These are phyloP conservation scores for Oemleria cerasiformis DNA, from an alignment of 306 rosid genomes.

Conservation along the genomic window DNA sequence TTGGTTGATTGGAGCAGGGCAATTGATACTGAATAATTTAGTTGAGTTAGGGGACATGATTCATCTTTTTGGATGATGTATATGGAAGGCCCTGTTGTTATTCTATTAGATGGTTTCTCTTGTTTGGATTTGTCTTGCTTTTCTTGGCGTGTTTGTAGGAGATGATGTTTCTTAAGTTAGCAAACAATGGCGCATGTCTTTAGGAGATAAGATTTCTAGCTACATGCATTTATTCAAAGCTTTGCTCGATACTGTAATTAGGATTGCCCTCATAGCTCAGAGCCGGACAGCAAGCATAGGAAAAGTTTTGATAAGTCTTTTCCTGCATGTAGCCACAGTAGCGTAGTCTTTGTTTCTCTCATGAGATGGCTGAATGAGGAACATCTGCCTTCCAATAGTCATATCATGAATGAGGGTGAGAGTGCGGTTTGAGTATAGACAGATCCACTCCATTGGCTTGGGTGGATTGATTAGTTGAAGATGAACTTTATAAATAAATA, in stretches of 20 bases:
- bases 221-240: neutral
- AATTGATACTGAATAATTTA: neutral
- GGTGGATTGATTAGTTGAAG: neutral
- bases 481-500: neutral
- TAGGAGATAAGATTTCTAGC: neutral
- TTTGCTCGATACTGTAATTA: neutral
- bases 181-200: neutral
- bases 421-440: slow-evolving; percentile 2
- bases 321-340: neutral
- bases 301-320: neutral
- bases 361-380: neutral
- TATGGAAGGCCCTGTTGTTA: neutral
- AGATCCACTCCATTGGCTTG: neutral
- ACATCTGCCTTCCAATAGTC: neutral
- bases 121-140: neutral
- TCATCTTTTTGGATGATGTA: neutral
- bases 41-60: neutral
- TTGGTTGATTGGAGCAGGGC: neutral
- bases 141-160: neutral
- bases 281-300: neutral
- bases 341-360: neutral
- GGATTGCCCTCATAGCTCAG: neutral
- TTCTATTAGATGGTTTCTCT: neutral
- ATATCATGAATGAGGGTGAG: neutral
- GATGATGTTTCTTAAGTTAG: neutral